These are phyloP conservation scores for Ogataea ganodermae DNA, from an alignment of 805 yeast species.

Conservation along the genomic window DNA sequence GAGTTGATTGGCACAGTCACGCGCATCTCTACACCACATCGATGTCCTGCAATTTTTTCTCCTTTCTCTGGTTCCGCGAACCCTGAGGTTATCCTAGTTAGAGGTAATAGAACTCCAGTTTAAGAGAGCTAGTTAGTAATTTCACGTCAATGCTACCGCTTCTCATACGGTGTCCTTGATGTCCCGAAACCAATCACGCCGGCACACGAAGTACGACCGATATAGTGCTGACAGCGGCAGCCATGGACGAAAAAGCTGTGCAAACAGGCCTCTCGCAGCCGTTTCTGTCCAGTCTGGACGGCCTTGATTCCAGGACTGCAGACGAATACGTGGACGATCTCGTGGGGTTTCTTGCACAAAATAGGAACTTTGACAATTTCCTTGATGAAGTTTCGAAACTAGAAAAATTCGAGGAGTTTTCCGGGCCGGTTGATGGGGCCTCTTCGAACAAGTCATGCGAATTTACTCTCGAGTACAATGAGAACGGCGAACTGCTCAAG, in stretches of 20 bases:
- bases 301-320: slow-evolving; percentile 12
- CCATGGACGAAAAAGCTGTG: neutral
- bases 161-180: neutral
- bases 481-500: slow-evolving; percentile 25
- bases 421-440: neutral
- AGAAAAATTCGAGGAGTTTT: slow-evolving; percentile 19
- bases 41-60: neutral
- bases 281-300: neutral
- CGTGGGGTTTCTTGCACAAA: slow-evolving; percentile 25
- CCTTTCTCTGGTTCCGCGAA: neutral
- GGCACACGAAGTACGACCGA: neutral
- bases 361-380: slow-evolving; percentile 28
- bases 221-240: neutral
- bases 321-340: slow-evolving; percentile 29
- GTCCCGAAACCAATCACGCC: neutral
- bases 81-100: no score
- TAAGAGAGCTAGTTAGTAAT: no score
- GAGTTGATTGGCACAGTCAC: no score
- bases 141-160: neutral
- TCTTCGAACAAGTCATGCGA: slow-evolving; percentile 13
- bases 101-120: no score
- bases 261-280: neutral
- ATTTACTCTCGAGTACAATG: slow-evolving; percentile 26
- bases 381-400: slow-evolving; percentile 24
- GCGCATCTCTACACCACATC: neutral